phyloP scores from a whole-genome alignment of 2,329 filamentous ascomycete species.

The Davidsoniella eucalypti region DNA sequence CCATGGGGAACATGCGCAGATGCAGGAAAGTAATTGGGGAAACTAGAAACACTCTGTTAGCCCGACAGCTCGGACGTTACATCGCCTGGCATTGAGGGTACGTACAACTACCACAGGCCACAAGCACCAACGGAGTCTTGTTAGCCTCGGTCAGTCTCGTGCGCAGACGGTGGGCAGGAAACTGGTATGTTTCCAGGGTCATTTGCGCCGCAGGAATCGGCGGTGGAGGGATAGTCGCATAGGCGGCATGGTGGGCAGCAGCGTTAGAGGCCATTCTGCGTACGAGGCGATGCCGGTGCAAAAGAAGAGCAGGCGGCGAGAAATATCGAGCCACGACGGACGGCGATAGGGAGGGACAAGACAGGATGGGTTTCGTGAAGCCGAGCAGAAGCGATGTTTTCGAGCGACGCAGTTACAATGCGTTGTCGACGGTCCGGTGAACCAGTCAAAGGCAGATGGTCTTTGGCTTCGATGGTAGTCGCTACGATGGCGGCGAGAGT shows the following conservation, averaged over 20 bases:
- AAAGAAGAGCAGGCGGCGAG: not conserved
- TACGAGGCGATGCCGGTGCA: not conserved
- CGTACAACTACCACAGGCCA: slow-evolving; percentile 48
- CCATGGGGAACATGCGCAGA: slow-evolving; percentile 79
- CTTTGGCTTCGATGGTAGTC: no score
- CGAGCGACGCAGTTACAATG: not conserved
- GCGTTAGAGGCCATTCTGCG: slow-evolving; percentile 7
- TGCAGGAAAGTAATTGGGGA: slow-evolving; percentile 63
- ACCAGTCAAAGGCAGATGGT: no score
- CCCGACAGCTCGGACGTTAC: not conserved
- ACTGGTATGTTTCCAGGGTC: slow-evolving; percentile 32
- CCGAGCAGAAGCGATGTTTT: not conserved
- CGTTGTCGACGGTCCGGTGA: no score
- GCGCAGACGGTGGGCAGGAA: slow-evolving; percentile 43
- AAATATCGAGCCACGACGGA: not conserved
- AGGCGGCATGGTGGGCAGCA: slow-evolving; percentile 3
- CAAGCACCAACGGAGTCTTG: slow-evolving; percentile 47
- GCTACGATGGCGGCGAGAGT: not conserved
- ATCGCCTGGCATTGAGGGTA: not conserved
- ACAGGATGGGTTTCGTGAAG: not conserved
- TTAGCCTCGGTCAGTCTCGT: slow-evolving; percentile 31
- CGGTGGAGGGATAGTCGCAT: slow-evolving; percentile 3
- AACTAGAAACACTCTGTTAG: slow-evolving; percentile 21
- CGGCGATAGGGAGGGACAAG: not conserved
- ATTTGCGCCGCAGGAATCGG: slow-evolving; percentile 16